Evolutionary conservation across 768 basidiomycete genomes (phyloP).

Genomic region (Asterophora parasitica): DNA sequence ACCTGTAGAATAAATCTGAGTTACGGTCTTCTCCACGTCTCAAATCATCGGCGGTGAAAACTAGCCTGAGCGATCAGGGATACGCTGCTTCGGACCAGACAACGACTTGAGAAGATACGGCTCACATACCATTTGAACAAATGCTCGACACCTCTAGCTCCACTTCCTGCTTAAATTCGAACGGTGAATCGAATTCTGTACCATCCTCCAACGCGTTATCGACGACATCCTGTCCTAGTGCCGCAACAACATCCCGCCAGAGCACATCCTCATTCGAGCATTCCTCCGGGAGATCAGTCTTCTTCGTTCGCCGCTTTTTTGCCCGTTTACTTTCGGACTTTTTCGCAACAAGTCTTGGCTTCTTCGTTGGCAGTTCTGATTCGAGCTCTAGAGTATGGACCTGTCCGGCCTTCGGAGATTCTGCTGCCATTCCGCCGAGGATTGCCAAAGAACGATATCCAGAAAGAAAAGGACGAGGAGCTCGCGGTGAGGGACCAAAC

Average conservation of each 20-base stretch:
- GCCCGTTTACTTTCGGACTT: slow-evolving; percentile 24
- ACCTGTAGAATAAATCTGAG: slow-evolving; percentile 35
- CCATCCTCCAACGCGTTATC: slow-evolving; percentile 43
- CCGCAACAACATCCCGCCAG: slow-evolving; percentile 60
- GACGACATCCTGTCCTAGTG: slow-evolving; percentile 60
- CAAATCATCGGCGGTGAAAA: neutral
- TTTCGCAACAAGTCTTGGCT: slow-evolving; percentile 18
- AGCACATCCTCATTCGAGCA: slow-evolving; percentile 74
- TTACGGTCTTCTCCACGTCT: neutral
- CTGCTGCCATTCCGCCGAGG: slow-evolving; percentile 8
- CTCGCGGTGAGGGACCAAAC: neutral
- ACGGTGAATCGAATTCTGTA: slow-evolving; percentile 55
- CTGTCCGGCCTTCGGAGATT: slow-evolving; percentile 17
- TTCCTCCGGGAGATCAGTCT: slow-evolving; percentile 46
- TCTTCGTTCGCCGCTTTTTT: slow-evolving; percentile 31
- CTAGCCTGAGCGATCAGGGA: neutral
- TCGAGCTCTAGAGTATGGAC: slow-evolving; percentile 20
- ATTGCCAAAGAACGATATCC: neutral
- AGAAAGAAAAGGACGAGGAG: neutral
- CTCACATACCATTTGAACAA: slow-evolving; percentile 53
- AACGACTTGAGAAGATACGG: neutral
- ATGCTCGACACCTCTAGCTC: slow-evolving; percentile 62
- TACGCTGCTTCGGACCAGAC: neutral
- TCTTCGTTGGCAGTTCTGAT: slow-evolving; percentile 23
- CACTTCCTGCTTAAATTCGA: slow-evolving; percentile 54